A percentile compares a stretch with the other conserved stretches of the same genome.
phyloP scores from a whole-genome alignment of 2,329 filamentous ascomycete species.

The Apiospora arundinis region DNA sequence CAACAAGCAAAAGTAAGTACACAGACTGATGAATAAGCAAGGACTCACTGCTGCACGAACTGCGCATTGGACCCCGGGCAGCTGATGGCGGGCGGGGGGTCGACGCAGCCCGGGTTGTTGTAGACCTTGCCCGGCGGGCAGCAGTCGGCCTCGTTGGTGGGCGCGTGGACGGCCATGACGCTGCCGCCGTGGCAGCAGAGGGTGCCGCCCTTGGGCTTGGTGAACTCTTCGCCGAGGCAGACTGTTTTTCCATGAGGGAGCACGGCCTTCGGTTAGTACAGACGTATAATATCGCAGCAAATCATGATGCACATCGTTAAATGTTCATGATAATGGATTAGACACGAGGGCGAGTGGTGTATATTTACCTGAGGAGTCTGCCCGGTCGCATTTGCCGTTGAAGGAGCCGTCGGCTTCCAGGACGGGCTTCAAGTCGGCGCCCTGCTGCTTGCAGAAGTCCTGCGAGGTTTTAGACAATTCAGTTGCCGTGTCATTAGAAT shows the following conservation, averaged over 20 bases:
- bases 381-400: background rate
- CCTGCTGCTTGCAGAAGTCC: background rate
- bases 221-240: background rate
- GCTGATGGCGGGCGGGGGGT: background rate
- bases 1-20: no score
- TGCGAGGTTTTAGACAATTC: background rate
- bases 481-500: no score
- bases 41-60: background rate
- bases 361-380: background rate
- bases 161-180: conserved; percentile 1
- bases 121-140: background rate
- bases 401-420: background rate
- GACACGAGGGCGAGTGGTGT: no score
- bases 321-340: no score
- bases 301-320: no score
- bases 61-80: background rate
- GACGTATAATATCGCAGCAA: no score
- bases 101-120: background rate
- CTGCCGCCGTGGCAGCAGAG: conserved; percentile 4
- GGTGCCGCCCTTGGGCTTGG: background rate
- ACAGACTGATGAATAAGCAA: no score
- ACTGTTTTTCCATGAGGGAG: no score
- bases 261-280: no score
- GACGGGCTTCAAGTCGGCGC: background rate
- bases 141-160: conserved; percentile 5